Evolutionary conservation across 2,329 filamentous ascomycete species (phyloP).

Genomic region (Cercospora janseana): DNA sequence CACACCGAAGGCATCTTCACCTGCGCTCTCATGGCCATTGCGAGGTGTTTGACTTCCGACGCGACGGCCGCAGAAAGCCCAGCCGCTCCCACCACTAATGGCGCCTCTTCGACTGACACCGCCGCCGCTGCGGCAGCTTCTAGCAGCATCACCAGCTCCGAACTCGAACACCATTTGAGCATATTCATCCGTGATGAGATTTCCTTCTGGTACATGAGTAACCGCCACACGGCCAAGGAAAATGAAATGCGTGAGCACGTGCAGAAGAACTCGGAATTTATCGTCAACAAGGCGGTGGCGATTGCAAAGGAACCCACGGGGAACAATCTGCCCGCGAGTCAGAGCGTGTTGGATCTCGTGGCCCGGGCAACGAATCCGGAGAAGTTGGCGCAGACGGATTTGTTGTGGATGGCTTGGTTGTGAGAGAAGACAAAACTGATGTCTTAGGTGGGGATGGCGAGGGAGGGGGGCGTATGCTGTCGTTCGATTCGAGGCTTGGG

Average conservation of each 20-base stretch:
- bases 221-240: slow-evolving; percentile 65
- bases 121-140: slow-evolving; percentile 20
- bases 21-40: slow-evolving; percentile 94
- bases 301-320: slow-evolving; percentile 69
- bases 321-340: slow-evolving; percentile 80
- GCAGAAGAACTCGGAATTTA: slow-evolving; percentile 80
- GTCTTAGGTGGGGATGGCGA: too few relatives aligned
- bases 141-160: slow-evolving; percentile 43
- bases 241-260: slow-evolving; percentile 75
- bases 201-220: slow-evolving; percentile 90
- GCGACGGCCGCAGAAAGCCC: slow-evolving; percentile 28
- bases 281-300: slow-evolving; percentile 85
- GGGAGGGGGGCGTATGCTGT: too few relatives aligned
- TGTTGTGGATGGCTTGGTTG: slow-evolving; percentile 96
- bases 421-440: slow-evolving; percentile 45
- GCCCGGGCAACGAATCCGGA: slow-evolving; percentile 90
- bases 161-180: slow-evolving; percentile 91
- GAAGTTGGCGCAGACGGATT: slow-evolving; percentile 83
- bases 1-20: slow-evolving; percentile 95
- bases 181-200: slow-evolving; percentile 98
- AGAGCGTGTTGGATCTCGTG: slow-evolving; percentile 93
- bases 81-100: slow-evolving; percentile 19
- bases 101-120: slow-evolving; percentile 42
- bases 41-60: slow-evolving; percentile 86
- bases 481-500: too few relatives aligned